Percentiles rank a stretch among this genome's conserved stretches.
Conservation (phyloP, 345 rosid genomes). For the Eucalyptus lansdowneana region DNA sequence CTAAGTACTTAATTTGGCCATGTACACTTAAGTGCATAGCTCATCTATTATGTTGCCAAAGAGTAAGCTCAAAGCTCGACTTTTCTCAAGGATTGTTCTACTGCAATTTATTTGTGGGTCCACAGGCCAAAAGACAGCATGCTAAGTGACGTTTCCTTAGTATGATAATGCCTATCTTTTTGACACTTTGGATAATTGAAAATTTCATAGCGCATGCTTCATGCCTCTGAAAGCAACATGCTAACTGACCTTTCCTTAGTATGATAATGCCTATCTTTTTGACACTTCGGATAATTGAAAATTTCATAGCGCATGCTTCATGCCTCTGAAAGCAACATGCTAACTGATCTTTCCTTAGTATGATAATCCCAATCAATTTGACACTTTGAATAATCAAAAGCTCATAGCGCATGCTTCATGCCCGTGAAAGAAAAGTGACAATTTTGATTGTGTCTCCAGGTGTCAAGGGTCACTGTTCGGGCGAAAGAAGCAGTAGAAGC, state of each 20-base stretch:
- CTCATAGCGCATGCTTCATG: background rate
- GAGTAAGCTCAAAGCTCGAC: background rate
- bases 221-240: background rate
- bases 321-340: background rate
- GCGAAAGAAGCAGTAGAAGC: conserved; percentile 91
- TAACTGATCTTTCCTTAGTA: background rate
- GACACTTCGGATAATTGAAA: background rate
- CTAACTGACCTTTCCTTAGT: background rate
- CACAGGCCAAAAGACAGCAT: background rate
- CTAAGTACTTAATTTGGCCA: background rate
- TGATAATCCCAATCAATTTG: background rate
- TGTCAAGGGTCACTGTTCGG: conserved; percentile 80
- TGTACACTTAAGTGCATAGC: background rate
- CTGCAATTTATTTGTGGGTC: background rate
- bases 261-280: background rate
- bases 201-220: background rate
- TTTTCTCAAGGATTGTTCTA: background rate
- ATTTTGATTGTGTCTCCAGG: conserved; percentile 17
- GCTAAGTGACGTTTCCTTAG: background rate
- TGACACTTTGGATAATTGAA: background rate
- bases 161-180: background rate
- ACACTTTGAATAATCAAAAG: background rate
- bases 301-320: background rate
- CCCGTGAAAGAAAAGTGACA: background rate
- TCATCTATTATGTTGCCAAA: background rate